Evolutionary conservation across 495 filamentous ascomycete genomes (phyloP).

Genomic region (Tuber brumale): DNA sequence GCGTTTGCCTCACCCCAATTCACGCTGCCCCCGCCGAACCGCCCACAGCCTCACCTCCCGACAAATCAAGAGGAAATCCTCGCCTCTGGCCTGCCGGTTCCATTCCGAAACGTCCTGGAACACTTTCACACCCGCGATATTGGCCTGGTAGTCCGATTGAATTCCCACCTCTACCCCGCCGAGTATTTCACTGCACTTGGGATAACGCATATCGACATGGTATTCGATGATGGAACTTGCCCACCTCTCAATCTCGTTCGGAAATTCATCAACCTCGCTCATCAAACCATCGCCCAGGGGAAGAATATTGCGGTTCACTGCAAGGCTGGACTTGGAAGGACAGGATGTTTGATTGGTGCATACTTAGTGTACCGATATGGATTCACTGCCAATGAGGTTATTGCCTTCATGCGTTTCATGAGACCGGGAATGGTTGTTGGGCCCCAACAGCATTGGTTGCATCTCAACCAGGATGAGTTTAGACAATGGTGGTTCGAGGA

Average conservation of each 20-base stretch:
- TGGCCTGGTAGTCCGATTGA: constrained; percentile 88
- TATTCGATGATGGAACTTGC: constrained; percentile 97
- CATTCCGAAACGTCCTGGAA: constrained; percentile 89
- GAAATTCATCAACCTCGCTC: constrained; percentile 88
- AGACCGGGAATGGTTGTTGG: constrained; percentile 98
- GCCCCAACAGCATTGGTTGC: constrained; percentile 98
- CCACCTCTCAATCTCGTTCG: constrained; percentile 76
- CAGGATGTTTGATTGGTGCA: constrained; percentile 91
- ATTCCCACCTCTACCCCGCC: constrained; percentile 90
- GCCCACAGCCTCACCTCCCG: constrained; percentile 57
- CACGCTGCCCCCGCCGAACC: constrained; percentile 56
- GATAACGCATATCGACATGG: constrained; percentile 96
- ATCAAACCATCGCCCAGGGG: constrained; percentile 85
- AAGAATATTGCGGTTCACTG: constrained; percentile 94
- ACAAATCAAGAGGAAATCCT: constrained; percentile 41
- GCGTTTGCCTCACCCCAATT: constrained; percentile 94
- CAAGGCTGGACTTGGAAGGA: constrained; percentile 95
- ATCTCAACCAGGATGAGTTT: constrained; percentile 93
- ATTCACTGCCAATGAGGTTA: constrained; percentile 98
- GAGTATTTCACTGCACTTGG: constrained; percentile 92
- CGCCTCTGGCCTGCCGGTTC: constrained; percentile 56
- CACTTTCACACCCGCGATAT: constrained; percentile 84
- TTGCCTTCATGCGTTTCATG: constrained; percentile 99
- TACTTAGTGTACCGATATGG: constrained; percentile 96
- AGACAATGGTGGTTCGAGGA: constrained; percentile 98